A percentile compares a stretch with the other conserved stretches of the same genome.
Evolutionary conservation across 768 basidiomycete species (phyloP).

Genomic region (Boletus barrowsii): DNA sequence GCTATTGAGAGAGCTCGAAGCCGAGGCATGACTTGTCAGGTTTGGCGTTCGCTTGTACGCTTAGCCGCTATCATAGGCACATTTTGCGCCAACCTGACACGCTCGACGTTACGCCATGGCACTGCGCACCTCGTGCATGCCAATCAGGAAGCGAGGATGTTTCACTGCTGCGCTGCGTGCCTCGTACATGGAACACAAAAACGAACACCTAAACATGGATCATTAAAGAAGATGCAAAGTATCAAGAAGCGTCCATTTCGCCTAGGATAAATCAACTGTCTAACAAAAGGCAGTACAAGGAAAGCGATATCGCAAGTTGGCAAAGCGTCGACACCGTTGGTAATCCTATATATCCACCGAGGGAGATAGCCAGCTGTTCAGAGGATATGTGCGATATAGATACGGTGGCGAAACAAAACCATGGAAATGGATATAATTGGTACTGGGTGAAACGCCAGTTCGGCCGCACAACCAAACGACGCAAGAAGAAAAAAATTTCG

Average conservation of each 20-base stretch:
- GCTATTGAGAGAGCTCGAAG: conserved; percentile 22
- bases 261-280: not conserved
- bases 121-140: no score
- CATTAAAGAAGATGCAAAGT: not conserved
- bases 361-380: not conserved
- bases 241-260: not conserved
- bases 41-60: no score
- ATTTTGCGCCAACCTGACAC: no score
- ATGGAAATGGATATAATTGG: conserved; percentile 1
- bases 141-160: no score
- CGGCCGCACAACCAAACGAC: no score
- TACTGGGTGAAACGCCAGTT: not conserved
- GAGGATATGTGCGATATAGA: not conserved
- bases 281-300: not conserved
- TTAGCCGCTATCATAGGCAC: no score
- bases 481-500: not conserved
- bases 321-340: not conserved
- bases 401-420: not conserved
- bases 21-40: not conserved
- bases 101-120: no score
- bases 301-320: not conserved
- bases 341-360: conserved; percentile 4
- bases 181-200: not conserved
- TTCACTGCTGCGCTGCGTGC: no score
- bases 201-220: not conserved